Conservation (phyloP, 2,329 filamentous ascomycete species). For the Aphanoascus verrucosus region DNA sequence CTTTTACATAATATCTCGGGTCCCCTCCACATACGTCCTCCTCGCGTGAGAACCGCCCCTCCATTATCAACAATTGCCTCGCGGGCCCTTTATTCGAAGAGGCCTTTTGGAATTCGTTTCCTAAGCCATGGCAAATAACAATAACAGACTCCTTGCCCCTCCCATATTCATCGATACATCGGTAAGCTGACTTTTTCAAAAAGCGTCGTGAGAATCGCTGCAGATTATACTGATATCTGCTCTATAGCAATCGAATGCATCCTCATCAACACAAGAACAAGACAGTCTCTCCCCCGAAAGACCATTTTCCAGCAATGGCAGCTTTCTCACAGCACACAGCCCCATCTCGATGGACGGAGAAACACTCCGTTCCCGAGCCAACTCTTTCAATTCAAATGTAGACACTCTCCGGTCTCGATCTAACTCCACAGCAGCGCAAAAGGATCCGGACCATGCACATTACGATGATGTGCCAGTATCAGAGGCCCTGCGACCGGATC, state of each 20-base stretch:
- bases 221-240: background rate
- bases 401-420: constrained; percentile 28
- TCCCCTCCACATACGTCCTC: background rate
- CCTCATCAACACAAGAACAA: constrained; percentile 10
- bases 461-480: constrained; percentile 32
- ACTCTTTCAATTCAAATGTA: constrained; percentile 31
- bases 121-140: constrained; percentile 15
- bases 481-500: constrained; percentile 63
- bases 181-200: constrained; percentile 9
- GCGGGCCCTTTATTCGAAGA: background rate
- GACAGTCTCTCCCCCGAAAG: constrained; percentile 12
- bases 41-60: background rate
- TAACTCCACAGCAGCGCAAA: constrained; percentile 23
- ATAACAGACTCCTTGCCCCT: constrained; percentile 16
- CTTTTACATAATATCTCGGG: no score
- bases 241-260: constrained; percentile 11
- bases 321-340: constrained; percentile 16
- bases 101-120: background rate
- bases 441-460: constrained; percentile 16
- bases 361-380: constrained; percentile 35
- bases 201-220: background rate
- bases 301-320: constrained; percentile 14
- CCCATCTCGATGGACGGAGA: constrained; percentile 30
- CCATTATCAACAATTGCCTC: background rate
- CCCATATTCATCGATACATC: constrained; percentile 16